phyloP scores from a whole-genome alignment of 192 early-diverging fungal species.

The Rhizoclosmatium globosum region DNA sequence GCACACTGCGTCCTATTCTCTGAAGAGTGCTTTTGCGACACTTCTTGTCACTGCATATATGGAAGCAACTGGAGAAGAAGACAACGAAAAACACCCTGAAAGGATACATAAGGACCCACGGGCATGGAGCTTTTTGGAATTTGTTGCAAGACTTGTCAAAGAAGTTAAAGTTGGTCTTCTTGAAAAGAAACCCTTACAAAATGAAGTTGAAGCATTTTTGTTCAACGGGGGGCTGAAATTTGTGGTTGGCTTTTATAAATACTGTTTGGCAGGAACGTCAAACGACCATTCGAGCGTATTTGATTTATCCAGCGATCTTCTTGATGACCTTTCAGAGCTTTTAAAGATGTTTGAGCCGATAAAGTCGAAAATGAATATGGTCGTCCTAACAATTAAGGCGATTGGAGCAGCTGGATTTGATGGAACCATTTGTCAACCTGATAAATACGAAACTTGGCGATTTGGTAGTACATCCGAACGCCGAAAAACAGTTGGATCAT shows the following conservation, averaged over 20 bases:
- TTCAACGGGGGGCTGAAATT: slow-evolving; percentile 29
- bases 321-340: slow-evolving; percentile 13
- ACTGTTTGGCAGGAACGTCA: neutral
- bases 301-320: neutral
- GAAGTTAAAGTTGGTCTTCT: neutral
- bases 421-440: neutral
- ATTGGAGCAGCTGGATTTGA: slow-evolving; percentile 25
- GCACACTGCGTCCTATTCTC: neutral
- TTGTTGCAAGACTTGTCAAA: neutral
- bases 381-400: neutral
- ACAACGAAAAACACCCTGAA: slow-evolving; percentile 36
- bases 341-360: neutral
- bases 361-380: neutral
- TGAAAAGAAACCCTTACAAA: neutral
- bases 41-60: slow-evolving; percentile 37
- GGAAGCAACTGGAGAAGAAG: slow-evolving; percentile 31
- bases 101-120: slow-evolving; percentile 22
- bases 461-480: neutral
- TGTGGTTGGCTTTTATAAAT: slow-evolving; percentile 21
- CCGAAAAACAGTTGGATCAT: neutral
- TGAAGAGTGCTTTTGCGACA: slow-evolving; percentile 19
- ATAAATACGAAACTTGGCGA: slow-evolving; percentile 10
- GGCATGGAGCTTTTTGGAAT: slow-evolving; percentile 25
- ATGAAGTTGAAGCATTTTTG: slow-evolving; percentile 19
- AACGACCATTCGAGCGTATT: neutral